phyloP scores from a whole-genome alignment of 2,329 filamentous ascomycete genomes.

The Colletotrichum lentis region DNA sequence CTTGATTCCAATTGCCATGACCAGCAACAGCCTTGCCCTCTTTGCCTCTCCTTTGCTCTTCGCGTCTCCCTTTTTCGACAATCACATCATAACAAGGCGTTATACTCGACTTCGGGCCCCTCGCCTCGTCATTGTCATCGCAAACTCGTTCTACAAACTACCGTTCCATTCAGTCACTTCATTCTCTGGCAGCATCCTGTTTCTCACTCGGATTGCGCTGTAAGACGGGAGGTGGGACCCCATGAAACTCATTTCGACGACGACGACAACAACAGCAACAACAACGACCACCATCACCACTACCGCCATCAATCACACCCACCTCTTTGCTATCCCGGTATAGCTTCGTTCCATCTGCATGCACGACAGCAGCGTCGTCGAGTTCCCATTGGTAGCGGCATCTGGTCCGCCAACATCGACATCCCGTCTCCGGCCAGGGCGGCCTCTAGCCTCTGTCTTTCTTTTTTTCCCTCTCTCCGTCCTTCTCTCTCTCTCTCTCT shows the following conservation, averaged over 20 bases:
- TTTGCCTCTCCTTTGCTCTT: background rate
- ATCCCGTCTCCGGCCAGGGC: background rate
- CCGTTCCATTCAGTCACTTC: background rate
- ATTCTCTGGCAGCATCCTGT: background rate
- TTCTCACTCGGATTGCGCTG: background rate
- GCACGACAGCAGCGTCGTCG: constrained; percentile 26
- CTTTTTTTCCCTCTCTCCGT: too few species aligned
- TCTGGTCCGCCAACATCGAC: background rate
- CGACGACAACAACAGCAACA: too few species aligned
- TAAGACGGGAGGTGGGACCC: background rate
- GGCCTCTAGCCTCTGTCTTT: too few species aligned
- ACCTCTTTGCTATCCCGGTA: constrained; percentile 21
- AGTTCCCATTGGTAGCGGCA: constrained; percentile 27
- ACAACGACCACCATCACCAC: background rate
- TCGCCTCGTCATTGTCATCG: background rate
- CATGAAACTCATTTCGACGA: background rate
- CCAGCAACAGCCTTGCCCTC: background rate
- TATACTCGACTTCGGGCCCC: background rate
- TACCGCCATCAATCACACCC: constrained; percentile 14
- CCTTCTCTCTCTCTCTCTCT: background rate
- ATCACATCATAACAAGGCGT: background rate
- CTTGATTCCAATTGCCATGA: too few species aligned
- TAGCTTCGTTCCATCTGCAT: constrained; percentile 34
- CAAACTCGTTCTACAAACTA: background rate
- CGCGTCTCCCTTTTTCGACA: background rate